Evolutionary conservation across 306 rosid genomes (phyloP).

Genomic region (Adenanthera pavonina): DNA sequence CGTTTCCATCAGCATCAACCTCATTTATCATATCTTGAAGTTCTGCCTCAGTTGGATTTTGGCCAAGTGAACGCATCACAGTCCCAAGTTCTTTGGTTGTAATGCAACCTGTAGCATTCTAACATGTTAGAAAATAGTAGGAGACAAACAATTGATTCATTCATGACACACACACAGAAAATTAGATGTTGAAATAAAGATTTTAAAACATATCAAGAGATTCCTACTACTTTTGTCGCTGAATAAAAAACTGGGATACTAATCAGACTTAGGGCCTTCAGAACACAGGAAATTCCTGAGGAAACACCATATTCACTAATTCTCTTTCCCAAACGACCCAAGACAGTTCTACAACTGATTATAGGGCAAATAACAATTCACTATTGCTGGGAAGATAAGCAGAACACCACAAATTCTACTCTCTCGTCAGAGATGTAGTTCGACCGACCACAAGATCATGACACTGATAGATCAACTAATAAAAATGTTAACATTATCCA

Average conservation of each 20-base stretch:
- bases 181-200: background rate
- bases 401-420: background rate
- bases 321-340: background rate
- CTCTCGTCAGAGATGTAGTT: background rate
- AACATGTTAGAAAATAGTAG: background rate
- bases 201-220: background rate
- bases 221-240: background rate
- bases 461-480: background rate
- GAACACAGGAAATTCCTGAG: background rate
- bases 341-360: background rate
- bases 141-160: slow-evolving; percentile 18
- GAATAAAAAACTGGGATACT: background rate
- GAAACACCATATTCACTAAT: background rate
- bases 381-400: background rate
- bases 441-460: background rate
- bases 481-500: background rate
- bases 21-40: slow-evolving; percentile 86
- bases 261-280: background rate
- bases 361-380: background rate
- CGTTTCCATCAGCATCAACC: slow-evolving; percentile 85
- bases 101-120: slow-evolving; percentile 63
- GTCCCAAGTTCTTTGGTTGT: slow-evolving; percentile 88
- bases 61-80: slow-evolving; percentile 83
- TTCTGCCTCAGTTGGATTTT: slow-evolving; percentile 88
- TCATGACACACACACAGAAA: background rate